Evolutionary conservation across 106 monocot genomes (phyloP).

Genomic region (Acorus calamus): DNA sequence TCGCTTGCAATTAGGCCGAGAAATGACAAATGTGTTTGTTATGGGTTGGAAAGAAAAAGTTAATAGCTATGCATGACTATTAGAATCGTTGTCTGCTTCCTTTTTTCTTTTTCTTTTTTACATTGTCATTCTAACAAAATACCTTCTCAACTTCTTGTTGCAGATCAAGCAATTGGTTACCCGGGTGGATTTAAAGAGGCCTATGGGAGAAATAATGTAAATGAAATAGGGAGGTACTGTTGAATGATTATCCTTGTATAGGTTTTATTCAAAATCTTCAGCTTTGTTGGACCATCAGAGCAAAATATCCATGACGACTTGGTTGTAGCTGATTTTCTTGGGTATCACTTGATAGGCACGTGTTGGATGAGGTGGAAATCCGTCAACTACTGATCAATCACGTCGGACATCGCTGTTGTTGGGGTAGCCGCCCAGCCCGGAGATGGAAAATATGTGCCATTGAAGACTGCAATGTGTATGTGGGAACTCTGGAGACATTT

Average conservation of each 20-base stretch:
- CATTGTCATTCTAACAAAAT: too few species aligned
- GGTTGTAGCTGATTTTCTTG: neutral
- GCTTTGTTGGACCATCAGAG: neutral
- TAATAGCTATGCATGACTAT: neutral
- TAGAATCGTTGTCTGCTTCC: neutral
- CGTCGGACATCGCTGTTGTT: conserved; percentile 88
- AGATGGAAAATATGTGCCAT: conserved; percentile 69
- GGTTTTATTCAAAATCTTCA: neutral
- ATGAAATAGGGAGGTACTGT: conserved; percentile 14
- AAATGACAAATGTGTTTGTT: too few species aligned
- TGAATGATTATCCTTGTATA: neutral
- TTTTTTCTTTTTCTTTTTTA: neutral
- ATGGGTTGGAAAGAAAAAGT: too few species aligned
- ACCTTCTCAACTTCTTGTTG: neutral
- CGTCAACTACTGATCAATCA: conserved; percentile 79
- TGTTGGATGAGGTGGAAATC: conserved; percentile 87
- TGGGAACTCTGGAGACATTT: conserved; percentile 87
- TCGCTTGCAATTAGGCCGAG: too few species aligned
- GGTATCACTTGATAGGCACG: conserved; percentile 24
- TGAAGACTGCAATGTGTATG: conserved; percentile 97
- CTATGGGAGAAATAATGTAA: conserved; percentile 6
- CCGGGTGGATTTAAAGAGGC: conserved; percentile 17
- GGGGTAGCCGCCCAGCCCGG: conserved; percentile 82
- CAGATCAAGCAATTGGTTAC: conserved; percentile 24
- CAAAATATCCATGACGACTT: neutral